Conservation (phyloP, 1,139 yeast genomes). For the Diutina scorzettiae region DNA sequence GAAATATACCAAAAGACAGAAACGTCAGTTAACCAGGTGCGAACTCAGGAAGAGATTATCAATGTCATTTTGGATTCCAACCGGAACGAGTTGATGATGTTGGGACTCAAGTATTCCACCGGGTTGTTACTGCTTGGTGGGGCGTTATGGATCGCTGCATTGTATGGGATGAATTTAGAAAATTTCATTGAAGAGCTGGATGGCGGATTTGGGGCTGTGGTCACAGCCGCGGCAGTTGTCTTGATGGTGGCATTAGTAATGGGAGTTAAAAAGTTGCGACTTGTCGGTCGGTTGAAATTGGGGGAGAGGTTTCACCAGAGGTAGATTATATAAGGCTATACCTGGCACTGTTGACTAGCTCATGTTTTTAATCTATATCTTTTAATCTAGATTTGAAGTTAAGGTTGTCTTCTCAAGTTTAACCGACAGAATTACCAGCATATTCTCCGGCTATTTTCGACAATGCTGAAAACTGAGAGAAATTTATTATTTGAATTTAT, state of each 20-base stretch:
- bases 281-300: neutral
- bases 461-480: too few relatives aligned
- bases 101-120: conserved; percentile 31
- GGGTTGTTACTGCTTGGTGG: conserved; percentile 31
- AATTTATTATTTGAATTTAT: too few relatives aligned
- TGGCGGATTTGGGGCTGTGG: conserved; percentile 27
- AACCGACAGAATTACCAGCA: too few relatives aligned
- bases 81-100: conserved; percentile 34
- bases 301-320: too few relatives aligned
- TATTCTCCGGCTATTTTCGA: too few relatives aligned
- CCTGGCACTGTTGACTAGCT: too few relatives aligned
- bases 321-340: too few relatives aligned
- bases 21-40: conserved; percentile 28
- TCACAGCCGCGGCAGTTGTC: conserved; percentile 8
- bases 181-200: conserved; percentile 23
- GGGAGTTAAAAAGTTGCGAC: neutral
- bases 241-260: neutral
- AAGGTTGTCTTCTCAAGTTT: too few relatives aligned
- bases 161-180: conserved; percentile 34
- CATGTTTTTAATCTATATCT: too few relatives aligned
- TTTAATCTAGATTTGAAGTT: too few relatives aligned
- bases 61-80: conserved; percentile 35
- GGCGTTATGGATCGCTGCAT: conserved; percentile 27
- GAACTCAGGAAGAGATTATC: conserved; percentile 35
- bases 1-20: conserved; percentile 36